Conservation (phyloP, 169 alveolate species). For the Plasmodium inui region DNA sequence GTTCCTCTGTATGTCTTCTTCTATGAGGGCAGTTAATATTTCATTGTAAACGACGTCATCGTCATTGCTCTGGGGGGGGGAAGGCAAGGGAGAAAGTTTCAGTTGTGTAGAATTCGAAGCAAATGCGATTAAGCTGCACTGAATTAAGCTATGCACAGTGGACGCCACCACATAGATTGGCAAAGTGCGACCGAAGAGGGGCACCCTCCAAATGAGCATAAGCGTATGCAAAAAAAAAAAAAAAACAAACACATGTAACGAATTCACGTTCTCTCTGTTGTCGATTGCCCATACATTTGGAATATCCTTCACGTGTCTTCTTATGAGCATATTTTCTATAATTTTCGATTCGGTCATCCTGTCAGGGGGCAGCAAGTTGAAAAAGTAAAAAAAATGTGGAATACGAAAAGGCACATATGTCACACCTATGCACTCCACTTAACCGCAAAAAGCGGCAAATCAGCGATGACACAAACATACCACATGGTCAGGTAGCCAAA, state of each 20-base stretch:
- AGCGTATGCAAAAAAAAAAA: neutral
- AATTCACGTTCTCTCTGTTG: neutral
- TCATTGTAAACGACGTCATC: conserved; percentile 63
- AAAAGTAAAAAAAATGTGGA: neutral
- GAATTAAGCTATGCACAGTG: neutral
- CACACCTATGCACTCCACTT: neutral
- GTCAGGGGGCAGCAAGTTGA: neutral
- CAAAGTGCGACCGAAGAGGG: neutral
- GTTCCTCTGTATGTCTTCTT: conserved; percentile 55
- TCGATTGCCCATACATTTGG: conserved; percentile 16
- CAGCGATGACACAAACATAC: conserved; percentile 18
- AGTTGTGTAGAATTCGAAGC: neutral
- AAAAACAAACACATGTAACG: neutral
- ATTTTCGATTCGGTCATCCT: conserved; percentile 73
- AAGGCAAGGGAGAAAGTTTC: neutral
- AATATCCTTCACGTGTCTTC: conserved; percentile 63
- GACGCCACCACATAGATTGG: neutral
- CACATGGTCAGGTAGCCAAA: conserved; percentile 62
- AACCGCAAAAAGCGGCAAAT: neutral
- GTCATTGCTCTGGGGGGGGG: conserved; percentile 20
- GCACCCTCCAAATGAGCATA: conserved; percentile 1
- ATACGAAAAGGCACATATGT: neutral
- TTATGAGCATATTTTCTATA: conserved; percentile 69
- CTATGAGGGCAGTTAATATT: conserved; percentile 63
- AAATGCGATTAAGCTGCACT: neutral